A percentile compares a stretch with the other conserved stretches of the same genome.
Evolutionary conservation across 306 rosid species (phyloP).

Genomic region (Senna siamea): DNA sequence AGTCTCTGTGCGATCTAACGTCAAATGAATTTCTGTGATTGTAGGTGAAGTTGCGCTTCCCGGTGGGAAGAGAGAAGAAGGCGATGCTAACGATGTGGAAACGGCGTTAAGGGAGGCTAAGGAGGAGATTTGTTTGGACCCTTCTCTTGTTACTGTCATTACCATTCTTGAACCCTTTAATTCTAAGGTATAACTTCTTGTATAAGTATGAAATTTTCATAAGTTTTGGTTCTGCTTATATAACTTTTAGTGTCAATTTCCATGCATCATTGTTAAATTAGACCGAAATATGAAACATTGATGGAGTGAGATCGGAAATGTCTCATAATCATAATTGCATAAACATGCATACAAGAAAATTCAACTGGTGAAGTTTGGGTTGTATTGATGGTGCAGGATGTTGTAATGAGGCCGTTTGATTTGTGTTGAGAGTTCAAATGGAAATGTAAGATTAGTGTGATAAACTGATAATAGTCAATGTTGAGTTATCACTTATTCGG

Average conservation of each 20-base stretch:
- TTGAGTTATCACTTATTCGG: neutral
- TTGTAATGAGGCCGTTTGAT: neutral
- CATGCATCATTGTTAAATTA: neutral
- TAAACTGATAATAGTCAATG: neutral
- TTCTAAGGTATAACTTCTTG: slow-evolving; percentile 47
- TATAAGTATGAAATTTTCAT: neutral
- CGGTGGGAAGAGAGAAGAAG: slow-evolving; percentile 78
- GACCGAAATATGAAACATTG: neutral
- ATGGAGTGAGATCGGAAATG: neutral
- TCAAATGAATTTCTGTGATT: slow-evolving; percentile 24
- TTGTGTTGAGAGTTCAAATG: neutral
- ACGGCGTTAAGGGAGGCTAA: slow-evolving; percentile 91
- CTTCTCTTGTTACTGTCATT: slow-evolving; percentile 57
- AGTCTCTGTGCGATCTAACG: neutral
- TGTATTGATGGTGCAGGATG: neutral
- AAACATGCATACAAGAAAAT: neutral
- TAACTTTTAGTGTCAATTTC: neutral
- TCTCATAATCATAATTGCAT: neutral
- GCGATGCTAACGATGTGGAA: slow-evolving; percentile 66
- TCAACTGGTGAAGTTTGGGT: slow-evolving; percentile 10
- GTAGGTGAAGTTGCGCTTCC: slow-evolving; percentile 91
- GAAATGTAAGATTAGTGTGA: neutral
- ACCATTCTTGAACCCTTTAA: slow-evolving; percentile 60
- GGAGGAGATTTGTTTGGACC: slow-evolving; percentile 86
- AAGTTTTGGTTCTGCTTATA: neutral